A percentile compares a stretch with the other conserved stretches of the same genome.
phyloP scores from a whole-genome alignment of 805 yeast genomes.

The Candida verbasci region DNA sequence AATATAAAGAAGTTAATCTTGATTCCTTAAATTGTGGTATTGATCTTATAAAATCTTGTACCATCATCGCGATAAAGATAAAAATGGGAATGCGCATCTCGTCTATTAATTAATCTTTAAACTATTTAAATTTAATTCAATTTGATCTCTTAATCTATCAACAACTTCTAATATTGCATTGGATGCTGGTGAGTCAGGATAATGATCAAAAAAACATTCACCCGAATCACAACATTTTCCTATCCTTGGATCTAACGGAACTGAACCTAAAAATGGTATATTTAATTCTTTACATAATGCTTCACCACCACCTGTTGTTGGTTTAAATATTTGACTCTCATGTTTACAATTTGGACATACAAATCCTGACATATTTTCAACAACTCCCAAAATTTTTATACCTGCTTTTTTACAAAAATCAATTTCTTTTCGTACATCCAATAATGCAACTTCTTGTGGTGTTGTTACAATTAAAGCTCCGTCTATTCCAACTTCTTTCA shows the following conservation, averaged over 20 bases:
- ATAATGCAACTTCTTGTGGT: conserved; percentile 93
- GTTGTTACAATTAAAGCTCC: conserved; percentile 96
- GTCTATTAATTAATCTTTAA: conserved; percentile 5
- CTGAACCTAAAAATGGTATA: conserved; percentile 81
- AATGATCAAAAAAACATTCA: conserved; percentile 71
- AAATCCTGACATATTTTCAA: conserved; percentile 97
- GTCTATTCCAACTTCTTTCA: conserved; percentile 87
- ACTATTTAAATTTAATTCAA: conserved; percentile 23
- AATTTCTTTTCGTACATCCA: conserved; percentile 94
- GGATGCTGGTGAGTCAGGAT: conserved; percentile 92
- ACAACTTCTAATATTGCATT: conserved; percentile 82
- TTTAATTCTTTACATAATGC: conserved; percentile 74
- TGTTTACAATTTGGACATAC: conserved; percentile 95
- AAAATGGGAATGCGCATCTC: too few species aligned
- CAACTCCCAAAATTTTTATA: conserved; percentile 80
- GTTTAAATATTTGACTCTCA: conserved; percentile 82
- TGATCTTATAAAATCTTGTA: conserved; percentile 13
- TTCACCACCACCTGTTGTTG: conserved; percentile 97
- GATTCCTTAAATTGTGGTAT: conserved; percentile 21
- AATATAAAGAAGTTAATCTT: conserved; percentile 32
- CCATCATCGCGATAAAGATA: neutral
- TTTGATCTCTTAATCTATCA: conserved; percentile 57
- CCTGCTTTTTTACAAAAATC: conserved; percentile 92
- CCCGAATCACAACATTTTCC: conserved; percentile 89
- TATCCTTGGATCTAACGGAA: conserved; percentile 93